A percentile compares a stretch with the other conserved stretches of the same genome.
Evolutionary conservation across 2,329 filamentous ascomycete genomes (phyloP).

Genomic region (Rhexocercosporidium sp.): DNA sequence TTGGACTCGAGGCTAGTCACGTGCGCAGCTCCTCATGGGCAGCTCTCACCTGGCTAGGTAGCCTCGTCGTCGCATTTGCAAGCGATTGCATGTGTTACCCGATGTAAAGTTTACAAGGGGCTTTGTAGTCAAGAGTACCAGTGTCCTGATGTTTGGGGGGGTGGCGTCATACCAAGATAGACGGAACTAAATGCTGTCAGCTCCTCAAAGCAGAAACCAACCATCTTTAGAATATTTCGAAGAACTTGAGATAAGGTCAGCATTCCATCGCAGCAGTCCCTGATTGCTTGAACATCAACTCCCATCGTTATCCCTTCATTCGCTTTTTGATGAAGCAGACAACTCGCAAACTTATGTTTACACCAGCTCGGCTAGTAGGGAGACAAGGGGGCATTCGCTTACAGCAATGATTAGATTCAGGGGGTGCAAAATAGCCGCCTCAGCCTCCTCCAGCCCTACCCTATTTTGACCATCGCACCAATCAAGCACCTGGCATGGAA

Average conservation of each 20-base stretch:
- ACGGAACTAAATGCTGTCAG: neutral
- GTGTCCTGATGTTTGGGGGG: neutral
- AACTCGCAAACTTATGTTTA: too few relatives aligned
- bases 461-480: neutral
- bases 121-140: neutral
- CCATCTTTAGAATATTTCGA: neutral
- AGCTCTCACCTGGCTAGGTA: too few relatives aligned
- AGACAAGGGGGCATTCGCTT: too few relatives aligned
- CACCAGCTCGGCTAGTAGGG: too few relatives aligned
- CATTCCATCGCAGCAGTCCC: neutral
- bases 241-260: neutral
- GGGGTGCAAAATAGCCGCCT: neutral
- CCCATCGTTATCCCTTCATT: too few relatives aligned
- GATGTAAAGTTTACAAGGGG: neutral
- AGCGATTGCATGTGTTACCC: neutral
- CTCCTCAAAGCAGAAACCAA: neutral
- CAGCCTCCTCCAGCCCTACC: neutral
- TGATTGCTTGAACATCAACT: too few relatives aligned
- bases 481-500: neutral
- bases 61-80: neutral
- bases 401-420: too few relatives aligned
- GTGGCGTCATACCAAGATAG: neutral
- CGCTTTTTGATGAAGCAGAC: too few relatives aligned
- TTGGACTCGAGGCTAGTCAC: too few relatives aligned
- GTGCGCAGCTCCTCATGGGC: too few relatives aligned